These are phyloP conservation scores for Pythium oligandrum DNA, from an alignment of 352 stramenopile genomes.

Conservation along the genomic window DNA sequence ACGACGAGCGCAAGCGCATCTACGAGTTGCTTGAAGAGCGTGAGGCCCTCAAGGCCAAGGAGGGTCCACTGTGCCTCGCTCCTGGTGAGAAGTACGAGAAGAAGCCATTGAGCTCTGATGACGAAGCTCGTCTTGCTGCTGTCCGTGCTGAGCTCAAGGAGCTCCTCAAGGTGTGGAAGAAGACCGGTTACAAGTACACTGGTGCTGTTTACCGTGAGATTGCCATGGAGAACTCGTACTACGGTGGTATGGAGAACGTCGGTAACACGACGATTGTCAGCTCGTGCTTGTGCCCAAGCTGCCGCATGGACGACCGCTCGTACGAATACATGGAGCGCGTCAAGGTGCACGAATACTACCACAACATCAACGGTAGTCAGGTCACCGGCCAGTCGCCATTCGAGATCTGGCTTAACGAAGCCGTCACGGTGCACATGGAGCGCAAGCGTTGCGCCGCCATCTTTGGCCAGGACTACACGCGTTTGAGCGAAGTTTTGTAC, in stretches of 20 bases:
- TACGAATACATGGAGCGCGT: constrained; percentile 85
- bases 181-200: constrained; percentile 83
- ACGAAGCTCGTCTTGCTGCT: constrained; percentile 36
- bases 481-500: constrained; percentile 64
- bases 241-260: constrained; percentile 79
- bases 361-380: constrained; percentile 80
- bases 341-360: constrained; percentile 82
- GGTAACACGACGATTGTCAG: constrained; percentile 80
- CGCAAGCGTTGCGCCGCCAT: constrained; percentile 58
- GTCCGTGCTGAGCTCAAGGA: constrained; percentile 57
- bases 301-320: constrained; percentile 66
- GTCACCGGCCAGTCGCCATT: constrained; percentile 79
- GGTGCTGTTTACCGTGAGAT: constrained; percentile 77
- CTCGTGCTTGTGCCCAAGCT: constrained; percentile 64
- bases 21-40: constrained; percentile 63
- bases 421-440: constrained; percentile 79
- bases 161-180: constrained; percentile 63
- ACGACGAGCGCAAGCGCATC: constrained; percentile 65
- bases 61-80: constrained; percentile 47
- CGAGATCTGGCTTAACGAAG: constrained; percentile 81
- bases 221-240: constrained; percentile 82
- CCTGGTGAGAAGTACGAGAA: constrained; percentile 49
- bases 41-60: constrained; percentile 62
- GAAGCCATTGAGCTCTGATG: constrained; percentile 31
- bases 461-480: constrained; percentile 68